These are phyloP conservation scores for Colletotrichum eremochloae DNA, from an alignment of 2,329 filamentous ascomycete genomes.

Conservation along the genomic window DNA sequence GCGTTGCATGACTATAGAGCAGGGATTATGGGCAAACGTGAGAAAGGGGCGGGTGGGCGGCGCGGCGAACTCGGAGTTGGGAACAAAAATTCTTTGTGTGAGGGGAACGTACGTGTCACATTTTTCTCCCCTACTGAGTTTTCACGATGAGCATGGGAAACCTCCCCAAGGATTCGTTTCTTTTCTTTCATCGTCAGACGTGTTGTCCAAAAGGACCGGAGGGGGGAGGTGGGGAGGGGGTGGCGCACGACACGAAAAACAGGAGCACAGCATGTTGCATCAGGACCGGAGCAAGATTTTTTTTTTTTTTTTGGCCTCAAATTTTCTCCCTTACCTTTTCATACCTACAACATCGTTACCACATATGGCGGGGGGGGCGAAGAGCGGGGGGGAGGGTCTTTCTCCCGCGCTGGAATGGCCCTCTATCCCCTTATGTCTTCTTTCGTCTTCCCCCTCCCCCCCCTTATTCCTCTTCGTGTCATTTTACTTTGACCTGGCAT, in stretches of 20 bases:
- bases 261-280: constrained; percentile 40
- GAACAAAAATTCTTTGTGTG: constrained; percentile 30
- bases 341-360: constrained; percentile 28
- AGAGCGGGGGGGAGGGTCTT: not conserved
- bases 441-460: not conserved
- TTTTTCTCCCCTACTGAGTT: constrained; percentile 6
- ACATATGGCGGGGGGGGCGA: not conserved
- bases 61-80: constrained; percentile 39
- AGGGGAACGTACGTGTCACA: constrained; percentile 6
- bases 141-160: constrained; percentile 39
- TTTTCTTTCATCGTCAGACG: constrained; percentile 16
- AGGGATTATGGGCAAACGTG: constrained; percentile 6
- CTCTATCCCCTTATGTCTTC: not conserved
- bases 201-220: not conserved
- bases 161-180: constrained; percentile 5
- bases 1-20: constrained; percentile 36
- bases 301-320: constrained; percentile 9
- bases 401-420: not conserved
- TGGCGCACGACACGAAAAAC: constrained; percentile 22
- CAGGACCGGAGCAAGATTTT: constrained; percentile 36
- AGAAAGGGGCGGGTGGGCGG: not conserved
- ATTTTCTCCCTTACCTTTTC: constrained; percentile 22
- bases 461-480: constrained; percentile 42
- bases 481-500: constrained; percentile 31
- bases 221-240: not conserved